These are phyloP conservation scores for Parathielavia appendiculata DNA, from an alignment of 495 filamentous ascomycete genomes.

Conservation along the genomic window DNA sequence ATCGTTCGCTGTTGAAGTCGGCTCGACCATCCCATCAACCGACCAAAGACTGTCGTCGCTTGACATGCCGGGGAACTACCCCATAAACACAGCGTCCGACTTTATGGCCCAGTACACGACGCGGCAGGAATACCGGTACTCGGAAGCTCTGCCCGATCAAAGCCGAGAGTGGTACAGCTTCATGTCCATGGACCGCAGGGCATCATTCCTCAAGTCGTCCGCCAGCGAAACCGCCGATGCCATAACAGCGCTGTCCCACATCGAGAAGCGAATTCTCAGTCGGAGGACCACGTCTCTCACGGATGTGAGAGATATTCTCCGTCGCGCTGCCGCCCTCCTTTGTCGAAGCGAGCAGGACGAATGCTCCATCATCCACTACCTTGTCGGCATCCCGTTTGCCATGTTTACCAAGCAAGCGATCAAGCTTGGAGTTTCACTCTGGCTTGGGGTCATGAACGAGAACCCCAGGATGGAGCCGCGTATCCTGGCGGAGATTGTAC, in stretches of 20 bases:
- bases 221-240: conserved; percentile 51
- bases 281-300: conserved; percentile 62
- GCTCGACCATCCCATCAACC: conserved; percentile 75
- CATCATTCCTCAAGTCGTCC: conserved; percentile 38
- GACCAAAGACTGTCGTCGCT: conserved; percentile 80
- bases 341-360: conserved; percentile 68
- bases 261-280: conserved; percentile 62
- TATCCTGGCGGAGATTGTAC: conserved; percentile 74
- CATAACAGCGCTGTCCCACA: conserved; percentile 54
- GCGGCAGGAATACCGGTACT: conserved; percentile 84
- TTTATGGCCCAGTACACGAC: conserved; percentile 97
- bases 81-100: conserved; percentile 86
- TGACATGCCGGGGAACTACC: conserved; percentile 61
- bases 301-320: conserved; percentile 72
- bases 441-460: conserved; percentile 95
- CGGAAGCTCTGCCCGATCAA: conserved; percentile 61
- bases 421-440: conserved; percentile 89
- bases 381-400: conserved; percentile 86
- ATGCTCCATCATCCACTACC: conserved; percentile 70
- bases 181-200: conserved; percentile 45
- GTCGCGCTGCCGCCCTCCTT: conserved; percentile 76
- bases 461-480: conserved; percentile 82
- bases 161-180: conserved; percentile 57
- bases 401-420: conserved; percentile 93
- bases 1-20: conserved; percentile 92